Evolutionary conservation across 768 basidiomycete species (phyloP), one percentile per base, ranked within the genome.

Genomic region (Lactarius hatsudake): DNA sequence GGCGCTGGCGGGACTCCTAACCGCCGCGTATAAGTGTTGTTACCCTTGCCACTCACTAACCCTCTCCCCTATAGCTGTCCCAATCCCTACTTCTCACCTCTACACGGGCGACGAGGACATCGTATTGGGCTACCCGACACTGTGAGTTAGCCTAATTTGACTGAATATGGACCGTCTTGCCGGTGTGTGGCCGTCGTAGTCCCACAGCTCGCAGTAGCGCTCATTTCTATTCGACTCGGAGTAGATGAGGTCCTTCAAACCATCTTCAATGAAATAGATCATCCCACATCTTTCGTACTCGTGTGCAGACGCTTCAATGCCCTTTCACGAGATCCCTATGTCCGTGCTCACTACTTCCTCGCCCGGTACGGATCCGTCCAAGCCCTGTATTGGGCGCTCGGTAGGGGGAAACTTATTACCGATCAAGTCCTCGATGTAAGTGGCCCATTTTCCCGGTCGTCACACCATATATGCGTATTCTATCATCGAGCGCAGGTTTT

Each of bases 291-390:
- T 30, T 79, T 93, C 73, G 83, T 83, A 7, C 81, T 82, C 62
- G 77, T 82, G 57, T 88, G 83, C 38, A 85, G 80, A 71, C 87
- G 87, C 66, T 82, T 87, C 73, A 74, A 86, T 71, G 74, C 78
- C 13, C 85, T 92, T 77, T 86, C 88, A 13, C 83, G 82, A 75
- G 89, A 89, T 77, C 84, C 89, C 65, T 91, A 90, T 74, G 85
- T 90, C 70, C 83, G 89, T 70, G 89, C 90, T 10, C 84, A 84
- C 73, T 93, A 92, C 77, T 92, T 93, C 76, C 83, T 93, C 71
- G 77, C 81, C 70, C 88, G 90, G 71, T 86, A 90, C 77, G 91
- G 91, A 30, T 80, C 79, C 59, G 82, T 84, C 60, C 84, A 91
- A 72, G 90, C 90, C 60, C 77, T 91, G 72, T 93, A 85, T 74